phyloP scores from a whole-genome alignment of 176 grass and related monocot genomes.

The Oryza officinalis region DNA sequence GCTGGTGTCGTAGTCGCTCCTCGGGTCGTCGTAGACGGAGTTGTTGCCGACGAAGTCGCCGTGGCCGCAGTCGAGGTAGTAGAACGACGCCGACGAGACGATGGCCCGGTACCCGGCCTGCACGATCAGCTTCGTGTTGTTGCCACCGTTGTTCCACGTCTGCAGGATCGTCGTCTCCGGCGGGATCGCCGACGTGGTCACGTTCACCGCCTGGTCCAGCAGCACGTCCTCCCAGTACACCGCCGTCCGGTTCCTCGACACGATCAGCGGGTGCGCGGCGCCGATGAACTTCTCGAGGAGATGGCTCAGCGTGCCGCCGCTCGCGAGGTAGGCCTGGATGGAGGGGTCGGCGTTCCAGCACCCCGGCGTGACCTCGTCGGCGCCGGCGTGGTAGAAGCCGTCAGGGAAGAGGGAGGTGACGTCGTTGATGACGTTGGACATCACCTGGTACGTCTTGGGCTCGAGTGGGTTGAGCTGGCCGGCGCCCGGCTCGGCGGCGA shows the following conservation, averaged over 20 bases:
- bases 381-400: slow-evolving; percentile 72
- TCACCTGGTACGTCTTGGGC: slow-evolving; percentile 70
- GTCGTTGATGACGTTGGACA: slow-evolving; percentile 67
- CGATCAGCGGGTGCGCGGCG: slow-evolving; percentile 47
- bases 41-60: slow-evolving; percentile 76
- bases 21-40: slow-evolving; percentile 64
- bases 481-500: slow-evolving; percentile 71
- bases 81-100: slow-evolving; percentile 86
- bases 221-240: slow-evolving; percentile 97
- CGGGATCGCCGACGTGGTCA: slow-evolving; percentile 50
- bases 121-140: slow-evolving; percentile 87
- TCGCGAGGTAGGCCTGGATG: slow-evolving; percentile 42
- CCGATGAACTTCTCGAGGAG: slow-evolving; percentile 78
- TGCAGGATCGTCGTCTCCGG: slow-evolving; percentile 84
- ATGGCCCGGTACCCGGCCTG: slow-evolving; percentile 75
- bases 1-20: slow-evolving; percentile 40
- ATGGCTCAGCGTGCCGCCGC: slow-evolving; percentile 60
- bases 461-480: slow-evolving; percentile 84
- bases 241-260: slow-evolving; percentile 63
- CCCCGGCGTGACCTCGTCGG: slow-evolving; percentile 70
- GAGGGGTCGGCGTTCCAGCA: slow-evolving; percentile 69
- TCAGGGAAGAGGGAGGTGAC: slow-evolving; percentile 75
- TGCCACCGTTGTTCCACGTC: slow-evolving; percentile 86
- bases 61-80: slow-evolving; percentile 95
- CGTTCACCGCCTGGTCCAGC: slow-evolving; percentile 60